phyloP scores from a whole-genome alignment of 2,329 filamentous ascomycete species.

The Verticillium nonalfalfae region DNA sequence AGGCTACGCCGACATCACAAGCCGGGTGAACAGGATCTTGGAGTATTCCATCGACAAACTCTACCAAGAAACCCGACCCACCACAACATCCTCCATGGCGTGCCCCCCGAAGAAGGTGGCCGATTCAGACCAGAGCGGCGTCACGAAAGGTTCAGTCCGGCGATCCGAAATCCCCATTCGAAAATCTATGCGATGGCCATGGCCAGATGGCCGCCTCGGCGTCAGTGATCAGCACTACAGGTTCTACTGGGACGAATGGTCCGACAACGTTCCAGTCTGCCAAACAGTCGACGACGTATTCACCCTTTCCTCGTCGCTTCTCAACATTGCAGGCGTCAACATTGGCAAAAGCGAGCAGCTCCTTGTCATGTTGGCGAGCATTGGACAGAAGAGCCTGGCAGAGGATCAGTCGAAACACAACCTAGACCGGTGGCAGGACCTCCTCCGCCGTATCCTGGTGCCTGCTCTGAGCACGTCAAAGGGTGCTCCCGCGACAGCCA shows the following conservation, averaged over 20 bases:
- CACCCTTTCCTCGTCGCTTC: constrained; percentile 72
- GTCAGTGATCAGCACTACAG: constrained; percentile 62
- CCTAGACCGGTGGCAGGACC: constrained; percentile 70
- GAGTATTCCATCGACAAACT: constrained; percentile 78
- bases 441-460: constrained; percentile 78
- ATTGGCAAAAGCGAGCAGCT: constrained; percentile 79
- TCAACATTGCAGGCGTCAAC: constrained; percentile 81
- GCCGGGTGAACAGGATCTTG: constrained; percentile 77
- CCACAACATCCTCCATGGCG: constrained; percentile 19
- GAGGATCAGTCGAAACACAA: constrained; percentile 68
- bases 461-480: constrained; percentile 83
- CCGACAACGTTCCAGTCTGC: constrained; percentile 86
- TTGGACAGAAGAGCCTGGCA: constrained; percentile 69
- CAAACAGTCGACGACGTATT: constrained; percentile 89
- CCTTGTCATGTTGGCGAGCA: constrained; percentile 75
- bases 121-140: constrained; percentile 56
- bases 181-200: constrained; percentile 75
- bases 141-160: constrained; percentile 63
- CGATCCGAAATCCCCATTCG: constrained; percentile 53
- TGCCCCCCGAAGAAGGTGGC: constrained; percentile 38
- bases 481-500: constrained; percentile 75
- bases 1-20: constrained; percentile 72
- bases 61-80: constrained; percentile 39
- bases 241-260: constrained; percentile 98
- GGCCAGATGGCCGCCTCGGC: constrained; percentile 66